Evolutionary conservation across 371 early-diverging fungal genomes (phyloP), one percentile per base, ranked within the genome.

Genomic region (Mortierella sp.): DNA sequence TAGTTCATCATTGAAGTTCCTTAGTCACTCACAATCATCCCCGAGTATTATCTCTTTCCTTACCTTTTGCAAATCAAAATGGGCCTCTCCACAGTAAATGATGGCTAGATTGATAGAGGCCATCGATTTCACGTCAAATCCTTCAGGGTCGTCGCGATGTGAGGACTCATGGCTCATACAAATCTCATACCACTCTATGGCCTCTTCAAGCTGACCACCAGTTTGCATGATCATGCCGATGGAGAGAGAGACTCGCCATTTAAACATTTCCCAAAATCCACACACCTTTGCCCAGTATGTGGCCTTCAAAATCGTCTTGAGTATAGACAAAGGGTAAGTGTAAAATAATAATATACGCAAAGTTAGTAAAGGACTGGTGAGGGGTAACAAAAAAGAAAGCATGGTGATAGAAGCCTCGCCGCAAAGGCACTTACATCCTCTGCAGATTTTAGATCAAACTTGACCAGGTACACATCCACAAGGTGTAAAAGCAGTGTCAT

Each of bases 401-500:
- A 12, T 11, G 11, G 53, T 19, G 21, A 53, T 12, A 16, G 21
- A 23, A 19, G 37, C 37, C 37, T 37, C 9, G 37, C 37, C 37
- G n/a, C 11, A 29, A 45, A 43, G 21, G 18, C 11, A 5, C 18
- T 14, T 70, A 79, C 80, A 57, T 79, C 80, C 48, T 79, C 73
- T 28, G 74, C 80, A 30, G 70, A 57, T 1, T 25, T 52, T 25
- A 69, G 47, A 14, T 79, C 70, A 64, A 66, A 73, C 61, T 79
- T 73, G 23, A 79, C 44, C n/a, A 79, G 18, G 50, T 64, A 67
- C 12, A 79, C 70, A 26, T 79, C 80, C 4, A 67, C 11, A 0
- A 79, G 70, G 30, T 79, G 80, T 25, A 73, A 23, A 11, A 79
- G 74, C 80, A 79, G 73, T 21, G 62, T 46, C 74, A 79, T 67